Percentiles rank a stretch among this genome's conserved stretches.
phyloP scores from a whole-genome alignment of 2,329 filamentous ascomycete species.

The Cryphonectria carpinicola region DNA sequence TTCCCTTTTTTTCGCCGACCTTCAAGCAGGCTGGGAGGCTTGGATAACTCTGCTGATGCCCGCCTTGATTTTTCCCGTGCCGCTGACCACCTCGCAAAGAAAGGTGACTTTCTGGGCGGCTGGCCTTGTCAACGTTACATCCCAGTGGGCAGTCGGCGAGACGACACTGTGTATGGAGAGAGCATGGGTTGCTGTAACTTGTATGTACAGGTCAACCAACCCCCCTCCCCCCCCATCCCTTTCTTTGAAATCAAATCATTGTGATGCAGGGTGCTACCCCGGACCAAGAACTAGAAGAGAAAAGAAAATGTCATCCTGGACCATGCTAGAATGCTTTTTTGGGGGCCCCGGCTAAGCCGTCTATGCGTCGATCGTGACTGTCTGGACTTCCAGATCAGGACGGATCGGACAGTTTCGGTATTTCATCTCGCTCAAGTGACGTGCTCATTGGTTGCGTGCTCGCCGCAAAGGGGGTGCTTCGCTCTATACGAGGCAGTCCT shows the following conservation, averaged over 20 bases:
- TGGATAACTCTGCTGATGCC: background rate
- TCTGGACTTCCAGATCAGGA: conserved; percentile 21
- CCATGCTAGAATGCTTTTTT: conserved; percentile 4
- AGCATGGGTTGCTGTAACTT: background rate
- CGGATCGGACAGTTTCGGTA: conserved; percentile 23
- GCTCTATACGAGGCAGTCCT: conserved; percentile 29
- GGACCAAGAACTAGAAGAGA: background rate
- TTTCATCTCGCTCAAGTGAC: conserved; percentile 27
- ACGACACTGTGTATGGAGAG: background rate
- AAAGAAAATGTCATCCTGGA: background rate
- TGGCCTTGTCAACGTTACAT: conserved; percentile 5
- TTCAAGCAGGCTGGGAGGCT: background rate
- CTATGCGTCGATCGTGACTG: conserved; percentile 14
- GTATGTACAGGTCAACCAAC: background rate
- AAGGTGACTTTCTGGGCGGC: background rate
- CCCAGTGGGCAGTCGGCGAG: conserved; percentile 10
- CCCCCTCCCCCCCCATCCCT: background rate
- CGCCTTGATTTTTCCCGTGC: background rate
- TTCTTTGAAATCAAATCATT: background rate
- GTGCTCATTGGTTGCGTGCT: conserved; percentile 21
- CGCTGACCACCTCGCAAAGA: conserved; percentile 1
- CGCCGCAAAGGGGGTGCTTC: conserved; percentile 16
- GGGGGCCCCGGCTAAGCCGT: conserved; percentile 6
- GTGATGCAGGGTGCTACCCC: conserved; percentile 8
- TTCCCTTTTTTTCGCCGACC: conserved; percentile 1